Percentiles rank a stretch among this genome's conserved stretches.
These are phyloP conservation scores for Globisporangium carolinianum DNA, from an alignment of 352 stramenopile genomes.

Conservation along the genomic window DNA sequence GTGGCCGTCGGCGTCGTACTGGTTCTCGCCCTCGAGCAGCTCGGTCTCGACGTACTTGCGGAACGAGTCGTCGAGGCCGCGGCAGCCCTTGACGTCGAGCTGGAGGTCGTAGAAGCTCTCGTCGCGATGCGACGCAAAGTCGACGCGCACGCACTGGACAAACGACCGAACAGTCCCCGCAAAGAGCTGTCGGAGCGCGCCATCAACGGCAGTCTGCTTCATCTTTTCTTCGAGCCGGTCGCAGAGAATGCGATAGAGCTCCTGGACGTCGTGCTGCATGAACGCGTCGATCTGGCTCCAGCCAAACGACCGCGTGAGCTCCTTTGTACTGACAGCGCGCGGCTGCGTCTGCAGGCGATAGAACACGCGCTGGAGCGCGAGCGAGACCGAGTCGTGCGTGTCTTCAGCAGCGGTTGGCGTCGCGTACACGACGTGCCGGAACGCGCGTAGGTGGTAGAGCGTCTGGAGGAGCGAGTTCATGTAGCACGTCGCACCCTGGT, in stretches of 20 bases:
- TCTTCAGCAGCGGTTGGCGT: constrained; percentile 74
- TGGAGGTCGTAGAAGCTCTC: constrained; percentile 92
- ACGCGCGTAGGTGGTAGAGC: constrained; percentile 84
- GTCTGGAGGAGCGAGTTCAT: constrained; percentile 92
- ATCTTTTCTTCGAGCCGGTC: constrained; percentile 92
- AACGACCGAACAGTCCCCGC: constrained; percentile 86
- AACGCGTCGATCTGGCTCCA: constrained; percentile 90
- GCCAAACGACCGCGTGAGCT: constrained; percentile 89
- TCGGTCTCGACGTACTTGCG: constrained; percentile 91
- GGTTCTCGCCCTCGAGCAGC: constrained; percentile 90
- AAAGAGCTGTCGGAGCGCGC: constrained; percentile 83
- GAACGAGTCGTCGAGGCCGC: constrained; percentile 86
- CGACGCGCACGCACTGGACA: constrained; percentile 89
- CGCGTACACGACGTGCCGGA: constrained; percentile 82
- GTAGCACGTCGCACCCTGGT: constrained; percentile 91
- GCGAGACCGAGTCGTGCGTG: constrained; percentile 75
- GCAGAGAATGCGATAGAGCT: constrained; percentile 87
- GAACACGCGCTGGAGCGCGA: constrained; percentile 83
- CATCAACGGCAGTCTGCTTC: constrained; percentile 82
- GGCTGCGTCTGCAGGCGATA: constrained; percentile 66
- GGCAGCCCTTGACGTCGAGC: constrained; percentile 90
- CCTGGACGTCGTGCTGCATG: constrained; percentile 92
- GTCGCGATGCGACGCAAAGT: constrained; percentile 83
- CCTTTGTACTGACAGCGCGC: constrained; percentile 87
- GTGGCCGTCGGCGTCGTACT: constrained; percentile 87